These are phyloP conservation scores for Spiromastix sp. DNA, from an alignment of 2,329 filamentous ascomycete genomes.

Conservation along the genomic window DNA sequence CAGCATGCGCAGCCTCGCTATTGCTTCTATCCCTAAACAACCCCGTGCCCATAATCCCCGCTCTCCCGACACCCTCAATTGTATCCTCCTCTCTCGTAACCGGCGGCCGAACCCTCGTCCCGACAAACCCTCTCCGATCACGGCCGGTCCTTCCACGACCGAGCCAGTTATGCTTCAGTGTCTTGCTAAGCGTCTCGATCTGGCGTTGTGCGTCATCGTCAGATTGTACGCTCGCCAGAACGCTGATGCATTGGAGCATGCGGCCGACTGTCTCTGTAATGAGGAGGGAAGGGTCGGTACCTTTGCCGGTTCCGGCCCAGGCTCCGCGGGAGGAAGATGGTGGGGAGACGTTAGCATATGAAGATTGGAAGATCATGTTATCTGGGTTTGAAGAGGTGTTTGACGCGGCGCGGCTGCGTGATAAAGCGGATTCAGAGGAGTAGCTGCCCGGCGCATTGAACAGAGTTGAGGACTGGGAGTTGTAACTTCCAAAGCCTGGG, in stretches of 20 bases:
- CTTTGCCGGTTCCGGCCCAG: conserved; percentile 1
- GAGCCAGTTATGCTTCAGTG: conserved; percentile 94
- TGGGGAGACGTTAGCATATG: conserved; percentile 32
- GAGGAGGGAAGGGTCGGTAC: conserved; percentile 46
- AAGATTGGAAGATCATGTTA: conserved; percentile 32
- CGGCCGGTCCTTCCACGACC: conserved; percentile 80
- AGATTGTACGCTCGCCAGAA: conserved; percentile 66
- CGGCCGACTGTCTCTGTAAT: conserved; percentile 91
- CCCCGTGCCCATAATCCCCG: neutral
- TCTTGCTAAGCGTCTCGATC: conserved; percentile 72
- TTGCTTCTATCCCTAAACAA: neutral
- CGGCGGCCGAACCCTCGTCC: conserved; percentile 41
- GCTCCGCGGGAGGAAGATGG: conserved; percentile 7
- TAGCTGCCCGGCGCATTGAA: conserved; percentile 55
- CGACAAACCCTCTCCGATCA: conserved; percentile 83
- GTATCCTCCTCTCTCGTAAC: conserved; percentile 5
- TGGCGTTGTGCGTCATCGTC: conserved; percentile 64
- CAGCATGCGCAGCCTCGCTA: too few species aligned
- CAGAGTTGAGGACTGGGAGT: conserved; percentile 67
- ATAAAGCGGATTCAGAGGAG: conserved; percentile 40
- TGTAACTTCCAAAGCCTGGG: conserved; percentile 61
- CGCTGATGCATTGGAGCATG: conserved; percentile 93
- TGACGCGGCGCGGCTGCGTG: conserved; percentile 54
- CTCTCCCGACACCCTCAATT: neutral
- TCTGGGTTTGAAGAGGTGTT: conserved; percentile 58